A percentile compares a stretch with the other conserved stretches of the same genome.
phyloP scores from a whole-genome alignment of 441 rosid species.

The Eruca vesicaria region DNA sequence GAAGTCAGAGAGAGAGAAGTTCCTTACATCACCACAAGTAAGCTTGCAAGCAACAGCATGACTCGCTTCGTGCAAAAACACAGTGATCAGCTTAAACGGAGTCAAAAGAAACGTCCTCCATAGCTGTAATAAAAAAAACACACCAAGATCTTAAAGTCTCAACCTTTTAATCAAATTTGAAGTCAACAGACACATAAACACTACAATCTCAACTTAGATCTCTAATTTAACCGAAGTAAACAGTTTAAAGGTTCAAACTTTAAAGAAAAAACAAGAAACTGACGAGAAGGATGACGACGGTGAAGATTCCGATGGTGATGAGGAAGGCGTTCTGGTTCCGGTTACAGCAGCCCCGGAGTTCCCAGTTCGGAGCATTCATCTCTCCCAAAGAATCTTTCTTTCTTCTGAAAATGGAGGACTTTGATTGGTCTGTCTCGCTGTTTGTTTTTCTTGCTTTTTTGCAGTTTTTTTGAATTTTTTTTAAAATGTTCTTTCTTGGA shows the following conservation, averaged over 20 bases:
- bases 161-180: slow-evolving; percentile 1
- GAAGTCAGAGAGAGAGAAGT: slow-evolving; percentile 27
- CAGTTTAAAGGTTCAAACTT: slow-evolving; percentile 14
- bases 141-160: background rate
- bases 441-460: background rate
- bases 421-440: slow-evolving; percentile 27
- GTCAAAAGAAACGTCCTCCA: slow-evolving; percentile 87
- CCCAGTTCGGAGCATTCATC: slow-evolving; percentile 64
- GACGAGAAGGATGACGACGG: slow-evolving; percentile 76
- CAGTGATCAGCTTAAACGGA: slow-evolving; percentile 94
- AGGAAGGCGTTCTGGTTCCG: slow-evolving; percentile 60
- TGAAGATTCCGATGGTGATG: slow-evolving; percentile 68
- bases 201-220: slow-evolving; percentile 23
- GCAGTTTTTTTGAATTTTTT: background rate
- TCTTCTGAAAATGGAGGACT: slow-evolving; percentile 22
- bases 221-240: background rate
- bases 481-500: background rate
- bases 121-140: slow-evolving; percentile 43
- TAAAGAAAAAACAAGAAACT: background rate
- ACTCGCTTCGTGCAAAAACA: slow-evolving; percentile 89
- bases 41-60: slow-evolving; percentile 95
- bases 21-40: slow-evolving; percentile 88
- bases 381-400: slow-evolving; percentile 12
- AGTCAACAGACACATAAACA: slow-evolving; percentile 6
- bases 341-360: slow-evolving; percentile 69